Evolutionary conservation across 176 grass and related monocot species (phyloP).

Genomic region (Eragrostis nindensis): DNA sequence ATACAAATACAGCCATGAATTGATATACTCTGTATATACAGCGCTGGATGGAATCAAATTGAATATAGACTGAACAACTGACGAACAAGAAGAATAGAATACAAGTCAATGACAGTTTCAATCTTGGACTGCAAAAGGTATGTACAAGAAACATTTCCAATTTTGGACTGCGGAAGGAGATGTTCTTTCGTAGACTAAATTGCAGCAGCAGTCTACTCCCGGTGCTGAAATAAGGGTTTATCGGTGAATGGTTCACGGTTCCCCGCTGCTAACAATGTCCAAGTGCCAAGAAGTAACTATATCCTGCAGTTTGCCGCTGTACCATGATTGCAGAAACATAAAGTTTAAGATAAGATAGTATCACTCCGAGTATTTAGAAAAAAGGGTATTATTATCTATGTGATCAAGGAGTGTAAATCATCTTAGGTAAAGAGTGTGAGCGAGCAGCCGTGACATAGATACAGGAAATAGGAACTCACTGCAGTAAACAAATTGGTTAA

Average conservation of each 20-base stretch:
- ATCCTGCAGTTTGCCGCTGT: constrained; percentile 84
- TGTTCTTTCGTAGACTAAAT: neutral
- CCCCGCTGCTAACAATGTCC: neutral
- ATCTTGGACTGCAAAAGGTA: neutral
- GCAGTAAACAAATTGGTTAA: constrained; percentile 90
- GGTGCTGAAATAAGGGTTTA: neutral
- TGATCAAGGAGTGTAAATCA: neutral
- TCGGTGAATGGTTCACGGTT: neutral
- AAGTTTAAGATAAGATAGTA: neutral
- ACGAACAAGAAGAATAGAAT: neutral
- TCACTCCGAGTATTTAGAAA: neutral
- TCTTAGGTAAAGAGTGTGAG: neutral
- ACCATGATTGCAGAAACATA: neutral
- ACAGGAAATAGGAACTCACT: constrained; percentile 55
- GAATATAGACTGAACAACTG: too few species aligned
- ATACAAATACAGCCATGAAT: constrained; percentile 15
- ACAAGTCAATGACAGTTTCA: neutral
- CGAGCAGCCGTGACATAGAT: neutral
- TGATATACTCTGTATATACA: too few species aligned
- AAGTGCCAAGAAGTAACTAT: constrained; percentile 33
- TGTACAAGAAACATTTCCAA: neutral
- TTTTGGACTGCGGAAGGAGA: too few species aligned
- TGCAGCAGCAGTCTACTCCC: constrained; percentile 5
- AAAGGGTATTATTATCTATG: neutral
- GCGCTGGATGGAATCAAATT: too few species aligned